These are phyloP conservation scores for Candida boidinii DNA, from an alignment of 805 yeast genomes.

Conservation along the genomic window DNA sequence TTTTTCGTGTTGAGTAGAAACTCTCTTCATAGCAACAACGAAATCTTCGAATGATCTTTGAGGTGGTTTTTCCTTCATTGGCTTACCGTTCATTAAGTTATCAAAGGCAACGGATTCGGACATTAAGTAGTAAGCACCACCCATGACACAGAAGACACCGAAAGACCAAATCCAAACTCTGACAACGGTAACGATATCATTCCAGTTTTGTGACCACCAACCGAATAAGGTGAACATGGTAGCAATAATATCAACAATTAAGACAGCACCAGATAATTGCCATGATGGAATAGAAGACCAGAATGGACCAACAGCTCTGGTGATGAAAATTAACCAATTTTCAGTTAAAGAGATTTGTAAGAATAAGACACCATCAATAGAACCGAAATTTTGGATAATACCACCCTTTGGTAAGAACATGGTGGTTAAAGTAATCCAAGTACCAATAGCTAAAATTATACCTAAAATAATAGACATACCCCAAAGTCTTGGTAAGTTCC, in stretches of 20 bases:
- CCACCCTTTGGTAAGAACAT: conserved; percentile 89
- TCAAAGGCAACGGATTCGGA: conserved; percentile 72
- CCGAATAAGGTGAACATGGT: conserved; percentile 91
- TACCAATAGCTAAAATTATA: conserved; percentile 76
- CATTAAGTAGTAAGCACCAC: conserved; percentile 95
- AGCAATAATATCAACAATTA: conserved; percentile 82
- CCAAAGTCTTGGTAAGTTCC: conserved; percentile 97
- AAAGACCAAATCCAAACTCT: conserved; percentile 94
- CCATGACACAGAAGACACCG: conserved; percentile 94
- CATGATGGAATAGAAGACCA: conserved; percentile 95
- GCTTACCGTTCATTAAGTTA: conserved; percentile 77
- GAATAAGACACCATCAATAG: conserved; percentile 87
- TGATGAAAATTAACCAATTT: conserved; percentile 94
- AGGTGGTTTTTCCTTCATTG: conserved; percentile 44
- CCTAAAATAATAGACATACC: conserved; percentile 91
- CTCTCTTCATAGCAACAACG: conserved; percentile 82
- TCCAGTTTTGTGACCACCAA: conserved; percentile 98
- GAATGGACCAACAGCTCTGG: conserved; percentile 97
- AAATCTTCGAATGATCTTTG: conserved; percentile 77
- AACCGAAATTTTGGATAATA: conserved; percentile 94
- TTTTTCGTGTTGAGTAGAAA: conserved; percentile 83
- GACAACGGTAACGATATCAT: conserved; percentile 89
- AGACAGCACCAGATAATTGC: conserved; percentile 94
- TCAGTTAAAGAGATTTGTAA: conserved; percentile 91
- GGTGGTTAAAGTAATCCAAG: conserved; percentile 92